phyloP scores from a whole-genome alignment of 257 asterid species.

The Salvia rosmarinus region DNA sequence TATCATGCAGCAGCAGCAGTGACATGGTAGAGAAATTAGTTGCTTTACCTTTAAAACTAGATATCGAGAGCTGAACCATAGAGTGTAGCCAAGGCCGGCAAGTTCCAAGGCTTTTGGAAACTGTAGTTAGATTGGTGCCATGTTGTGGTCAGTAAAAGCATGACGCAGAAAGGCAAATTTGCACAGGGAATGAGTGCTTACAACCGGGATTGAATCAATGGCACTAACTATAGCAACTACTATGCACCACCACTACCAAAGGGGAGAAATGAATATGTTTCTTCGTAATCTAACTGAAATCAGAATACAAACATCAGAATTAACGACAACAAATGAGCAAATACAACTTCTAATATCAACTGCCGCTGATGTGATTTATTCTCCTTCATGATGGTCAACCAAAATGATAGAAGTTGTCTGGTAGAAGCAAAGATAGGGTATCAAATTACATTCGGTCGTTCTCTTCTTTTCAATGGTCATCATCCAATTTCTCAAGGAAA shows the following conservation, averaged over 20 bases:
- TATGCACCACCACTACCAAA: slow-evolving; percentile 67
- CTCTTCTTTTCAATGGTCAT: not conserved
- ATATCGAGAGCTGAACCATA: slow-evolving; percentile 80
- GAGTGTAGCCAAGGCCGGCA: slow-evolving; percentile 72
- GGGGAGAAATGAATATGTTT: slow-evolving; percentile 52
- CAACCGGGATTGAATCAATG: slow-evolving; percentile 81
- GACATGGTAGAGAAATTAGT: not conserved
- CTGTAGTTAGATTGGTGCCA: slow-evolving; percentile 35
- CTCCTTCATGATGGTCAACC: not conserved
- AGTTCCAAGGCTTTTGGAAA: slow-evolving; percentile 72
- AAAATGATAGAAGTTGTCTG: not conserved
- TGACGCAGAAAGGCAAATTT: not conserved
- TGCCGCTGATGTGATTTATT: not conserved
- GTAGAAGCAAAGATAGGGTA: not conserved
- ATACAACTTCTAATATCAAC: not conserved
- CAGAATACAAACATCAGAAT: slow-evolving; percentile 28
- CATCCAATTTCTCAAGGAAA: not conserved
- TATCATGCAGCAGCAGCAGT: not conserved
- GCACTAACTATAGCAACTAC: slow-evolving; percentile 63
- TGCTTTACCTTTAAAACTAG: slow-evolving; percentile 62
- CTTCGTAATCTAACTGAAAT: slow-evolving; percentile 63
- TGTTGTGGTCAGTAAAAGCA: slow-evolving; percentile 27
- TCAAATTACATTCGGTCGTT: not conserved
- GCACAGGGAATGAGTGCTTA: slow-evolving; percentile 33
- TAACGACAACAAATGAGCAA: not conserved